Conservation (phyloP, 1,284 basidiomycete genomes). For the Cryptococcus sp. region DNA sequence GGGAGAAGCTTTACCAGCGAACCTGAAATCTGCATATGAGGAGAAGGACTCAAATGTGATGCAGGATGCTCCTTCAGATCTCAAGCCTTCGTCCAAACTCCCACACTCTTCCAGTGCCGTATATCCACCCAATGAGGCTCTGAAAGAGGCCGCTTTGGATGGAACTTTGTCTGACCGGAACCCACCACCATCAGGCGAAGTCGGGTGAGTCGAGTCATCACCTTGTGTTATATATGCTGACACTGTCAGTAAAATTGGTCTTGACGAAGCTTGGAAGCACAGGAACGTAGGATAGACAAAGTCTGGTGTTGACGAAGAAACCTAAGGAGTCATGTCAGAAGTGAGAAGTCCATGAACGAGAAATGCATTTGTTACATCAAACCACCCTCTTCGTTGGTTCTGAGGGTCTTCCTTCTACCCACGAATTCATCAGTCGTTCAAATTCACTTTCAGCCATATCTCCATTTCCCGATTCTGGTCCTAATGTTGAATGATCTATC, state of each 20-base stretch:
- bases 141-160: constrained; percentile 24
- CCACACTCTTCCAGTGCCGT: constrained; percentile 25
- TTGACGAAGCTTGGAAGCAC: constrained; percentile 26
- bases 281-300: constrained; percentile 5
- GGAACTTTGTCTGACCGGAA: constrained; percentile 34
- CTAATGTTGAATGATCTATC: neutral
- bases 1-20: constrained; percentile 20
- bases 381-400: too few species aligned
- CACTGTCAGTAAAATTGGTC: constrained; percentile 8
- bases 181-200: constrained; percentile 15
- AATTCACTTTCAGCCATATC: neutral
- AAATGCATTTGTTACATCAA: too few species aligned
- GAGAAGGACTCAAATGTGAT: constrained; percentile 10
- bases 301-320: too few species aligned
- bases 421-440: neutral
- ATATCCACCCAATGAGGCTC: constrained; percentile 32
- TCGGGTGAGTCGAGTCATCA: constrained; percentile 25
- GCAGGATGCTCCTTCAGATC: constrained; percentile 7
- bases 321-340: too few species aligned
- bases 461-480: neutral
- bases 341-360: too few species aligned
- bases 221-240: neutral
- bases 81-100: constrained; percentile 22
- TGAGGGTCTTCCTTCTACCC: too few species aligned
- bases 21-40: constrained; percentile 22